Evolutionary conservation across 148 eudicot species (phyloP).

Genomic region (Rhododendron ferrugineum): DNA sequence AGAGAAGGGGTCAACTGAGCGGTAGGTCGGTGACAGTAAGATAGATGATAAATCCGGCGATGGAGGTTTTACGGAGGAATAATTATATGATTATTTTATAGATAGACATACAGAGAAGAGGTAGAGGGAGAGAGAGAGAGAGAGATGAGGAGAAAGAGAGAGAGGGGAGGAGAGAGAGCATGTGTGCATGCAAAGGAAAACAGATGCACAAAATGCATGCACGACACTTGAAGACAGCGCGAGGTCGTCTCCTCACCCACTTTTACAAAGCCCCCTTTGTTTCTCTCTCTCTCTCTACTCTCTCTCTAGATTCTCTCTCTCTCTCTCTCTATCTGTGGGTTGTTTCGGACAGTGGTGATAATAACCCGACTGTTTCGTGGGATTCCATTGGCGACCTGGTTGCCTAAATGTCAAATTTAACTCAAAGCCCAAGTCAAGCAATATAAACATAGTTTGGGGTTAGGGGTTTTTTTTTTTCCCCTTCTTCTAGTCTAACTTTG

Average conservation of each 20-base stretch:
- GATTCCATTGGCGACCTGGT: constrained; percentile 1
- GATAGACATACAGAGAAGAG: neutral
- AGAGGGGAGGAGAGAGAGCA: constrained; percentile 17
- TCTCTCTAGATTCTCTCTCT: neutral
- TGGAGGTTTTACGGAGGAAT: neutral
- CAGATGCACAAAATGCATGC: constrained; percentile 34
- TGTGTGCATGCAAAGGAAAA: constrained; percentile 31
- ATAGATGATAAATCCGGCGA: constrained; percentile 5
- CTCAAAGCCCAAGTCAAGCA: neutral
- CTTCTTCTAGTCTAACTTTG: no score
- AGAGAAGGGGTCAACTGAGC: neutral
- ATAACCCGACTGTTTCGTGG: constrained; percentile 14
- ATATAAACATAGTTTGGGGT: neutral
- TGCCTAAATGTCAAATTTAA: constrained; percentile 1
- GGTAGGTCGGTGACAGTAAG: constrained; percentile 1
- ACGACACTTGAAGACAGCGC: constrained; percentile 25
- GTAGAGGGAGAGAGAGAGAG: neutral
- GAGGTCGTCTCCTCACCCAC: constrained; percentile 10
- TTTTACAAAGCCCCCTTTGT: neutral
- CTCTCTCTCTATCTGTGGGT: neutral
- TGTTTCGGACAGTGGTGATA: constrained; percentile 8
- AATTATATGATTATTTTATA: neutral
- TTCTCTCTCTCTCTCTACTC: neutral
- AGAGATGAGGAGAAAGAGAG: constrained; percentile 4
- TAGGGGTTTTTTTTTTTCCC: neutral